phyloP scores from a whole-genome alignment of 2,329 filamentous ascomycete species.

The Talaromyces albobiverticillius region DNA sequence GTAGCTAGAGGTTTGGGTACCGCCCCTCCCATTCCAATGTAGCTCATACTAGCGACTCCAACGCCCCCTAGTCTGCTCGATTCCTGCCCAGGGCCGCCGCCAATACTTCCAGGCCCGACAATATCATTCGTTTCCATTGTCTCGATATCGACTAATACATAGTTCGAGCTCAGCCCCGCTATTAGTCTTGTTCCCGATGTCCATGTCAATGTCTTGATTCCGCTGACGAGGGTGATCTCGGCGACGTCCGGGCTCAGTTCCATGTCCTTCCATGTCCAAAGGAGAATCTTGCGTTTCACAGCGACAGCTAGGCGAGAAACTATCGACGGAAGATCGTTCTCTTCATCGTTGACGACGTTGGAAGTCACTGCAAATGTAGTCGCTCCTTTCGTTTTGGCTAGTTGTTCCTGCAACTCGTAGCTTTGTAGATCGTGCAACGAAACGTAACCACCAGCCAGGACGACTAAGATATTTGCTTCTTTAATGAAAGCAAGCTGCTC shows the following conservation, averaged over 20 bases:
- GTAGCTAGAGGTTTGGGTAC: slow-evolving; percentile 87
- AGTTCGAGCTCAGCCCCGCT: slow-evolving; percentile 86
- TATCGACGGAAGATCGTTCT: slow-evolving; percentile 85
- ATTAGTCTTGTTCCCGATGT: slow-evolving; percentile 81
- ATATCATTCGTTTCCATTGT: slow-evolving; percentile 74
- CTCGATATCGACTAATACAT: slow-evolving; percentile 81
- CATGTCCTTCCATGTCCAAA: slow-evolving; percentile 97
- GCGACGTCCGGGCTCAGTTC: slow-evolving; percentile 70
- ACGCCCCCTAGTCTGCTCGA: slow-evolving; percentile 77
- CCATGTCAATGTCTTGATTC: slow-evolving; percentile 88
- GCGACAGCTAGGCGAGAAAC: slow-evolving; percentile 89
- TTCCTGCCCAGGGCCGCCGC: slow-evolving; percentile 62
- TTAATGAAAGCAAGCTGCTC: slow-evolving; percentile 96
- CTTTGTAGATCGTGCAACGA: slow-evolving; percentile 86
- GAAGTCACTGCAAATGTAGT: slow-evolving; percentile 89
- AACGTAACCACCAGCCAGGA: slow-evolving; percentile 83
- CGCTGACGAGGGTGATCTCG: slow-evolving; percentile 77
- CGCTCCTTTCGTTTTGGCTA: slow-evolving; percentile 82
- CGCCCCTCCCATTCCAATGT: slow-evolving; percentile 90
- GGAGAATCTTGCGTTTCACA: slow-evolving; percentile 80
- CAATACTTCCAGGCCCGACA: slow-evolving; percentile 69
- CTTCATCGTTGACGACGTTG: slow-evolving; percentile 87
- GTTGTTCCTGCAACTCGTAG: slow-evolving; percentile 75
- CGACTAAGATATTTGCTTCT: slow-evolving; percentile 87
- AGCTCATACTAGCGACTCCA: slow-evolving; percentile 85